Percentiles rank a stretch among this genome's conserved stretches.
These are phyloP conservation scores for Russula ochroleuca DNA, from an alignment of 768 basidiomycete genomes.

Conservation along the genomic window DNA sequence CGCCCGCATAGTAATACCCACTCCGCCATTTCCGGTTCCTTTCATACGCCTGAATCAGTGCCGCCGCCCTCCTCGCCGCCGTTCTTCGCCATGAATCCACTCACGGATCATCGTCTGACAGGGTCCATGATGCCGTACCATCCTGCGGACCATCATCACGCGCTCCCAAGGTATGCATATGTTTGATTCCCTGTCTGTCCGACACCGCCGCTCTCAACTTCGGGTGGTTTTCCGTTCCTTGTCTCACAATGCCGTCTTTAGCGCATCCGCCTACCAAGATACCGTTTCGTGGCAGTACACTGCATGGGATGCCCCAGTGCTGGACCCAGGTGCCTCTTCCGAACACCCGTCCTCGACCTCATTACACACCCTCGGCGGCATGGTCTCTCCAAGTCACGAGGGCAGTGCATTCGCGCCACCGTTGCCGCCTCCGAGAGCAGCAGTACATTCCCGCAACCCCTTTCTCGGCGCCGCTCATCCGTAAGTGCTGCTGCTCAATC, in stretches of 20 bases:
- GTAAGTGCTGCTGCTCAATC: conserved; percentile 9
- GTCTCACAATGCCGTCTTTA: background rate
- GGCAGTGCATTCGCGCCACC: conserved; percentile 10
- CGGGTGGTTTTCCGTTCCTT: background rate
- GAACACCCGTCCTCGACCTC: conserved; percentile 7
- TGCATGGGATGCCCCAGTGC: conserved; percentile 11
- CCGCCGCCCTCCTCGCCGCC: background rate
- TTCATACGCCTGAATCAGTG: conserved; percentile 10
- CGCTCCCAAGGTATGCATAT: conserved; percentile 9
- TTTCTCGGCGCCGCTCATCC: conserved; percentile 6
- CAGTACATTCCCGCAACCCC: conserved; percentile 2
- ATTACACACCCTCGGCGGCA: conserved; percentile 9
- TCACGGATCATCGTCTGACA: conserved; percentile 17
- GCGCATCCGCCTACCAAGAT: conserved; percentile 15
- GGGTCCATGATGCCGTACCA: conserved; percentile 19
- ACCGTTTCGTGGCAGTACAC: conserved; percentile 15
- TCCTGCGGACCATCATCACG: conserved; percentile 16
- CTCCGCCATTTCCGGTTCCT: background rate
- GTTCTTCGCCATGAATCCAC: conserved; percentile 12
- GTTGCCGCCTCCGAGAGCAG: conserved; percentile 5
- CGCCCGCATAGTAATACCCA: conserved; percentile 8
- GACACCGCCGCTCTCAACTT: background rate
- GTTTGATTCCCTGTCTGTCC: background rate
- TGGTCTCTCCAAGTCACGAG: conserved; percentile 17
- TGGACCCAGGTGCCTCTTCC: conserved; percentile 5